Conservation (phyloP, 768 basidiomycete genomes). For the Cubamyces lactineus region DNA sequence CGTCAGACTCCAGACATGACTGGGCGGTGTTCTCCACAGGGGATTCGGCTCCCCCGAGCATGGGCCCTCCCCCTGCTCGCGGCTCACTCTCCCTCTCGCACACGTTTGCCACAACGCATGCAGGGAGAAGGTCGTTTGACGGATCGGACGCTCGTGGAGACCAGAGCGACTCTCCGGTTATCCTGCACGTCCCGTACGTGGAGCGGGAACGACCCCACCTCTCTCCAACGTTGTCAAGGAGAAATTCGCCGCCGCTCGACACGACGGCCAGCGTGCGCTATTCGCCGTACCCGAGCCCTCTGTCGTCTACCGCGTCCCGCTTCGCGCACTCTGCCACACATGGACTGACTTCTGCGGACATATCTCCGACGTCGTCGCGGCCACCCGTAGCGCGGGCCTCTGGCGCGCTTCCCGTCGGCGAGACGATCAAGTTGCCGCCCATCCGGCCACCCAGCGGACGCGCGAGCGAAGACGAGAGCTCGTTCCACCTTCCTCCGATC, state of each 20-base stretch:
- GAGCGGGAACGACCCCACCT: constrained; percentile 17
- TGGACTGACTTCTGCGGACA: constrained; percentile 37
- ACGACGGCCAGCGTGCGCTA: constrained; percentile 39
- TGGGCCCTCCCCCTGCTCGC: constrained; percentile 21
- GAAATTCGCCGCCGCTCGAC: constrained; percentile 38
- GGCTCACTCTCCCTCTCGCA: constrained; percentile 27
- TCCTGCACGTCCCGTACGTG: constrained; percentile 33
- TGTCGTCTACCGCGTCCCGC: constrained; percentile 27
- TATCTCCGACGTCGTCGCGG: constrained; percentile 41
- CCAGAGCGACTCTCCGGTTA: constrained; percentile 30
- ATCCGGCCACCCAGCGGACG: constrained; percentile 39
- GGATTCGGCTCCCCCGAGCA: constrained; percentile 3
- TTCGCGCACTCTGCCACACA: constrained; percentile 30
- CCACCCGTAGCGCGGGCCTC: constrained; percentile 23
- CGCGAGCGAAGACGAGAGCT: constrained; percentile 9
- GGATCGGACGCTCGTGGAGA: background rate
- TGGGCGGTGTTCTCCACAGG: constrained; percentile 55
- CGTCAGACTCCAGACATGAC: constrained; percentile 40
- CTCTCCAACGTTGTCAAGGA: constrained; percentile 28
- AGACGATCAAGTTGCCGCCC: constrained; percentile 44
- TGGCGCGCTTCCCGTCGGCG: constrained; percentile 27
- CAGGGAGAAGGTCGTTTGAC: constrained; percentile 5
- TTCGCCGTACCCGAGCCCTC: constrained; percentile 47
- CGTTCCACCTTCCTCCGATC: constrained; percentile 35
- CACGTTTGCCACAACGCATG: constrained; percentile 15